Conservation (phyloP, 73 alveolate species). For the Blepharisma japonicum region DNA sequence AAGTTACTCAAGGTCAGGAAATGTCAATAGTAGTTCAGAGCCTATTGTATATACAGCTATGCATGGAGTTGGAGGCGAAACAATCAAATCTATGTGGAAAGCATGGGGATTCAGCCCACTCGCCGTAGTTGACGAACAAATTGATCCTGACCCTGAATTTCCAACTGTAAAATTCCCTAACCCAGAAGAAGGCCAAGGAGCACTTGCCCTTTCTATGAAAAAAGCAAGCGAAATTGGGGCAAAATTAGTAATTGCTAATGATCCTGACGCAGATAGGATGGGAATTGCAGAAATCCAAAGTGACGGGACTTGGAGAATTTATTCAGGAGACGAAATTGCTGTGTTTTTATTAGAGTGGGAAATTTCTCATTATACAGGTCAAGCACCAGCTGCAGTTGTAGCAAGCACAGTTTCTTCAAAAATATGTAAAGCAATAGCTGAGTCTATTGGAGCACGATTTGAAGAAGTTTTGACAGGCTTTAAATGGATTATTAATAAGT, state of each 20-base stretch:
- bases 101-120: slow-evolving; percentile 46
- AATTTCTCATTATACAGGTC: slow-evolving; percentile 12
- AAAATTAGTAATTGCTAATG: slow-evolving; percentile 54
- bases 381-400: slow-evolving; percentile 30
- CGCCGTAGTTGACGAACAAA: slow-evolving; percentile 38
- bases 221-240: slow-evolving; percentile 38
- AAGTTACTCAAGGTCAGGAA: not conserved
- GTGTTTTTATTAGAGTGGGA: slow-evolving; percentile 30
- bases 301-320: slow-evolving; percentile 46
- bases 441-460: slow-evolving; percentile 33
- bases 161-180: slow-evolving; percentile 67
- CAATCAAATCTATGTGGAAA: slow-evolving; percentile 39
- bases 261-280: slow-evolving; percentile 72
- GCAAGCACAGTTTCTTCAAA: slow-evolving; percentile 41
- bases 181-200: slow-evolving; percentile 63
- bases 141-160: slow-evolving; percentile 60
- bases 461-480: slow-evolving; percentile 46
- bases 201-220: slow-evolving; percentile 54
- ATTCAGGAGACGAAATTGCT: slow-evolving; percentile 50
- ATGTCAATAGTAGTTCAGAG: not conserved
- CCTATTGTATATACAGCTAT: slow-evolving; percentile 68
- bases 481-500: slow-evolving; percentile 47
- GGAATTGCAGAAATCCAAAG: slow-evolving; percentile 54
- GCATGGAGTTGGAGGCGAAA: slow-evolving; percentile 71
- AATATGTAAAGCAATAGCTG: slow-evolving; percentile 38